Evolutionary conservation across 805 yeast genomes (phyloP), one percentile per base, ranked within the genome.

Genomic region (Zygotorulaspora danielsina): DNA sequence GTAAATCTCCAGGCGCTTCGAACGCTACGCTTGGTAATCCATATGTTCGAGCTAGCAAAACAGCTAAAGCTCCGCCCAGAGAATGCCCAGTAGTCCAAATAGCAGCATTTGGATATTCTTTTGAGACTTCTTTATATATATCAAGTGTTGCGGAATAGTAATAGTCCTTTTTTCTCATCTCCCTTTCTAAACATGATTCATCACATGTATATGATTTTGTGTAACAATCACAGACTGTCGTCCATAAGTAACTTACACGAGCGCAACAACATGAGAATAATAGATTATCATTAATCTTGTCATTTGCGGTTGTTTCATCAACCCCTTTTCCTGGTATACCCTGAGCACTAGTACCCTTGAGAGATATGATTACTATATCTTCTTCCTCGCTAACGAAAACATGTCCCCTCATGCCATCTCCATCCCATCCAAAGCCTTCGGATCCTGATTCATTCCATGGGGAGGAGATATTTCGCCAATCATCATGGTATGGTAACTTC

Each of bases 71-170:
- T 0, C 97, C 98, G 2, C 97, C 98, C 21, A 93, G 67, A 0
- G 97, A 89, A 59, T 93, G 98, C 2, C 98, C 98, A 0, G 95
- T 84, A 6, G 84, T 71, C 97, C 97, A 93, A 17, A 93, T 76
- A 15, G 77, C 73, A 1, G 86, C 72, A 16, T 71, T 58, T 1
- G 96, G 90, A 56, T 88, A 88, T 38, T 79, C 44, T 3, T 52
- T 44, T 0, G 79, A 69, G 8, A 88, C 94, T 46, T 84, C 80
- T 39, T 79, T 69, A 60, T 84, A 93, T 6, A 93, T 73, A 44
- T 84, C 84, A 40, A 88, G 59, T 0, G 76, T 81, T 0, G 95
- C 89, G 45, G 78, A 76, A 63, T 87, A 90, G 59, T 90, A 93
- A 38, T 87, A 65, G 60, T 88, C 96, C 45, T 79, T 78, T 26